Base-by-base conservation (phyloP, 768 basidiomycete species). In the Daedaleopsis nitida region DNA sequence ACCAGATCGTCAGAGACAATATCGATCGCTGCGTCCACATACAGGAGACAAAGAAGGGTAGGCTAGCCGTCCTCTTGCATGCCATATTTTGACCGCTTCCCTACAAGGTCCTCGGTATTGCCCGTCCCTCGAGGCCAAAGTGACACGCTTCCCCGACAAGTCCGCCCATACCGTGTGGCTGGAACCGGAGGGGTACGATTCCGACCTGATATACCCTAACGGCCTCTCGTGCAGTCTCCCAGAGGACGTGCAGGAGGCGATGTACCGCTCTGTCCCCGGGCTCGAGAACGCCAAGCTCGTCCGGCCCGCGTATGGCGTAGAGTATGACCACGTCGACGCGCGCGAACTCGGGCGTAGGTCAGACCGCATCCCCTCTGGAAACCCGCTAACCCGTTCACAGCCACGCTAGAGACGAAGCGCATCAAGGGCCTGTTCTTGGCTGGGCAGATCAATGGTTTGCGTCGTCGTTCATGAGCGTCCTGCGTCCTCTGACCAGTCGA, bases 151-250 rank as follows among this genome's bases (percentile, higher is more conserved):
- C 70, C 82, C 82, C 3, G 75, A 89, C 62, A 93, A 90, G 72
- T 74, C 78, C 7, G 75, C 76, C 5, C 94, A 96, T 68, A 86
- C 75, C 2, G 81, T 96, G 44, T 96, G 94, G 93, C 78, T 96
- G 3, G 94, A 96, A 70, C 94, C 93, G 0, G 94, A 96, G 70
- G 94, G 94, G 0, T 94, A 92, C 60, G 91, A 93, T 68, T 91
- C 93, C 16, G 94, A 93, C 59, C 71, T 96, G 14, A 87, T 96
- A 57, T 96, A 96, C 68, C 94, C 94, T 1, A 94, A 94, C 60
- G 94, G 94, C 0, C 81, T 96, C 16, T 95, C 93, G 1, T 90
- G 89, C 69, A 92, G 91, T 58, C 80, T 96, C 66, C 92, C 94
- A 0, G 89, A 90, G 71, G 94, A 96, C 59, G 74, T 91, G 0